These are phyloP conservation scores for Eleusine indica DNA, from an alignment of 176 grass and related monocot genomes.

Conservation along the genomic window DNA sequence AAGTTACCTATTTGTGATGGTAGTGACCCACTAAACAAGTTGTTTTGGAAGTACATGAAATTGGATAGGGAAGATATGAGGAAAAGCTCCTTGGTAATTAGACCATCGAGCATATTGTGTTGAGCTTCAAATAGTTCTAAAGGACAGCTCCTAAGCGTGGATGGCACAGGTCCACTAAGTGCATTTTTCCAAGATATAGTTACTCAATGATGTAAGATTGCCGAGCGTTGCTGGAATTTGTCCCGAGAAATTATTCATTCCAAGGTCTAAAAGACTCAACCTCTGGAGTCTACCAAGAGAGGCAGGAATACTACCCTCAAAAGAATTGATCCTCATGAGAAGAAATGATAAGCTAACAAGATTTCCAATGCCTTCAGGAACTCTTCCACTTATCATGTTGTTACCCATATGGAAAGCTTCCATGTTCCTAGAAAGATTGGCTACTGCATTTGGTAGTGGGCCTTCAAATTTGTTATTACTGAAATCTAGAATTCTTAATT, in stretches of 20 bases:
- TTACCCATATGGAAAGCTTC: neutral
- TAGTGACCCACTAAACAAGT: slow-evolving; percentile 48
- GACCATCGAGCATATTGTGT: slow-evolving; percentile 42
- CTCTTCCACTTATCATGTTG: slow-evolving; percentile 29
- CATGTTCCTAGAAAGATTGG: slow-evolving; percentile 28
- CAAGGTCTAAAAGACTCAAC: neutral
- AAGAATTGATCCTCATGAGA: neutral
- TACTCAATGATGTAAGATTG: slow-evolving; percentile 16
- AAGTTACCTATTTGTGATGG: slow-evolving; percentile 35
- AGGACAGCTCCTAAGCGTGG: slow-evolving; percentile 7
- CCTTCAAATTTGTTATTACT: neutral
- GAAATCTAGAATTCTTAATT: neutral
- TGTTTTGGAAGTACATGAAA: slow-evolving; percentile 42
- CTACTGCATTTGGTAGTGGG: slow-evolving; percentile 19
- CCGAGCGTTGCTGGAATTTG: slow-evolving; percentile 15
- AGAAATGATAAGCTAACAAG: slow-evolving; percentile 11
- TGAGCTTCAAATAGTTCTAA: slow-evolving; percentile 26
- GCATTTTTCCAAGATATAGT: slow-evolving; percentile 22
- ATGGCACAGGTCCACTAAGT: slow-evolving; percentile 22
- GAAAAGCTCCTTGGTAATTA: slow-evolving; percentile 53
- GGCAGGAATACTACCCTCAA: slow-evolving; percentile 20
- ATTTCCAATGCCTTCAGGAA: slow-evolving; percentile 36
- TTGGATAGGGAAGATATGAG: slow-evolving; percentile 27
- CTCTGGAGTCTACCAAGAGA: slow-evolving; percentile 21
- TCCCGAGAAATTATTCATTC: slow-evolving; percentile 8